These are phyloP conservation scores for Coniosporium tulheliwenetii DNA, from an alignment of 2,329 filamentous ascomycete genomes.

Conservation along the genomic window DNA sequence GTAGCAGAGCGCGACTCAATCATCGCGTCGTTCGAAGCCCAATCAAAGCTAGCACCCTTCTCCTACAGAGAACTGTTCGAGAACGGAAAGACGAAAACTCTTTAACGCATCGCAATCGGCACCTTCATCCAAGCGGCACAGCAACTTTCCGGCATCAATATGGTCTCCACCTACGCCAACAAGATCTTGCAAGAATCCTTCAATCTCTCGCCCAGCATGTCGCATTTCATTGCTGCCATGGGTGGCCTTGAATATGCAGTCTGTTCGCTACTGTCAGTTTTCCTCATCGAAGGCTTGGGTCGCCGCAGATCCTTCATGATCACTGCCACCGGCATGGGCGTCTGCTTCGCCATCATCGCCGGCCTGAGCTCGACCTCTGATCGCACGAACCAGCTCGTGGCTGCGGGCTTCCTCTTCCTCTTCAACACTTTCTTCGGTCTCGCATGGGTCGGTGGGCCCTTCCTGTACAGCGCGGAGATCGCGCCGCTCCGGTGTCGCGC, in stretches of 20 bases:
- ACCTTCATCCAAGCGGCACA: conserved; percentile 1
- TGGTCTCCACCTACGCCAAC: not conserved
- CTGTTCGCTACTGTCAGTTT: conserved; percentile 3
- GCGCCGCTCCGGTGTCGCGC: conserved; percentile 39
- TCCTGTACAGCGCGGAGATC: conserved; percentile 27
- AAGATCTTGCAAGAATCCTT: not conserved
- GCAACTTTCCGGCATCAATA: not conserved
- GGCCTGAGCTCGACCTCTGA: conserved; percentile 3
- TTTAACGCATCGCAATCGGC: conserved; percentile 4
- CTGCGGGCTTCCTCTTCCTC: conserved; percentile 3
- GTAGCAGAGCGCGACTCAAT: conserved; percentile 2
- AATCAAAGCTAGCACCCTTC: conserved; percentile 4
- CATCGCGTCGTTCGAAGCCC: conserved; percentile 5
- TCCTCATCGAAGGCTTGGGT: conserved; percentile 5
- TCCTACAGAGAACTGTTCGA: conserved; percentile 3
- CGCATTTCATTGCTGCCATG: conserved; percentile 5
- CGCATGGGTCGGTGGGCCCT: conserved; percentile 8
- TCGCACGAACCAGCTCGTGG: conserved; percentile 2
- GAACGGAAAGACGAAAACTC: conserved; percentile 1
- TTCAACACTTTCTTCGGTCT: conserved; percentile 6
- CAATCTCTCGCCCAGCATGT: conserved; percentile 1
- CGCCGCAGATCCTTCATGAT: conserved; percentile 4
- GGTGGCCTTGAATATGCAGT: conserved; percentile 4
- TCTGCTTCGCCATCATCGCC: conserved; percentile 4
- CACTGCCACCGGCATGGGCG: conserved; percentile 3